These are phyloP conservation scores for Plectosphaerella cucumerina DNA, from an alignment of 2,329 filamentous ascomycete genomes.

Conservation along the genomic window DNA sequence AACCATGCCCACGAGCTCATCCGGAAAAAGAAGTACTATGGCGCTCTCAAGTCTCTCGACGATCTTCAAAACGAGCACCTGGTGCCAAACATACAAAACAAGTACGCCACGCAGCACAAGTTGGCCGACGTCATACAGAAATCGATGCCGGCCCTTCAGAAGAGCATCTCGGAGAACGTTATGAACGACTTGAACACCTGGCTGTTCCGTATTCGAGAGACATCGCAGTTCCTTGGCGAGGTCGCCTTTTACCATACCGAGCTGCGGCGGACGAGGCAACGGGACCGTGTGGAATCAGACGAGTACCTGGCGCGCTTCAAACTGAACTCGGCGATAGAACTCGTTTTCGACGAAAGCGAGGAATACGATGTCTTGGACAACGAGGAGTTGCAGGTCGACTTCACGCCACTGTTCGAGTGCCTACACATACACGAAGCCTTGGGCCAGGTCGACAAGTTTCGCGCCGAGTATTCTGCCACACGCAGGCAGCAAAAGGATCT, in stretches of 20 bases:
- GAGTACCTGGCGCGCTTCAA: conserved; percentile 78
- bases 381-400: conserved; percentile 91
- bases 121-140: conserved; percentile 94
- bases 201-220: conserved; percentile 92
- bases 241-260: conserved; percentile 97
- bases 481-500: conserved; percentile 89
- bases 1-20: conserved; percentile 93
- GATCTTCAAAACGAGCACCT: conserved; percentile 96
- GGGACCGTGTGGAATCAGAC: conserved; percentile 74
- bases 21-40: conserved; percentile 91
- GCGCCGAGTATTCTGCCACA: conserved; percentile 86
- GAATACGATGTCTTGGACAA: conserved; percentile 96
- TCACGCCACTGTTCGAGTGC: conserved; percentile 90
- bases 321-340: conserved; percentile 90
- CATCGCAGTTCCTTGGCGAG: conserved; percentile 91
- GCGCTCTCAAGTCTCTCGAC: conserved; percentile 86
- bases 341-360: conserved; percentile 91
- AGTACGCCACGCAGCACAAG: conserved; percentile 90
- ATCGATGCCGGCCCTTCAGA: conserved; percentile 88
- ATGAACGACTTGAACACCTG: conserved; percentile 97
- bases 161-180: conserved; percentile 90
- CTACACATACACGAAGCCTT: conserved; percentile 95
- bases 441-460: conserved; percentile 87
- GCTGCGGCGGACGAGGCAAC: conserved; percentile 75
- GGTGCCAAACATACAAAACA: conserved; percentile 64